Evolutionary conservation across 1,139 yeast genomes (phyloP), one percentile per base, ranked within the genome.

Genomic region (Taphrina populina): DNA sequence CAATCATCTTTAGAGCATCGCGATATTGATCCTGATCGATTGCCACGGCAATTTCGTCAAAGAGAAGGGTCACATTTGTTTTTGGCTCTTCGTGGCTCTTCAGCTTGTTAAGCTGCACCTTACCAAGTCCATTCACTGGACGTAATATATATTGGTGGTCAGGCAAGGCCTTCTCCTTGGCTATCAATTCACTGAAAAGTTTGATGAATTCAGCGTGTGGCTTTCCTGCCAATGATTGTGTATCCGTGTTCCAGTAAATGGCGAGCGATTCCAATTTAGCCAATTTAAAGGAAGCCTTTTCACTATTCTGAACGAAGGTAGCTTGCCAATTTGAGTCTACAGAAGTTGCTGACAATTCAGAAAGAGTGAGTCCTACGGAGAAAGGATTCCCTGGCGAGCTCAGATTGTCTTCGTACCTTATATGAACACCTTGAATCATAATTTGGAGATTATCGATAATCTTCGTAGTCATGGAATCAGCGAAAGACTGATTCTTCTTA

Each of bases 391-490:
- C 69, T 8, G 79, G 76, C 2, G 65, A 65, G 23, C 64, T 59
- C 7, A 62, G 62, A 47, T 75, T 78, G 70, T 94, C 98, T 67
- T 94, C 98, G 66, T 90, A 92, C 58, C 98, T 77, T 15, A 94
- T 70, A 69, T 94, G 98, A 59, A 94, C 92, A 65, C 88, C 88
- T 65, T 83, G 85, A 60, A 94, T 87, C 0, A 95, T 87, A n/a
- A 94, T 79, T 67, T 94, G 99, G 56, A 94, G 72, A 65, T 94
- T 94, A 69, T 94, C 98, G 35, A 92, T 84, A 62, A 92, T 83
- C 59, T 92, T 92, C 1, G 96, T 86, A 3, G 88, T 77, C 61
- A 94, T 74, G 40, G 92, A 83, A 64, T 90, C 96, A 2, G 95
- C 83, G 67, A 92, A 92, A 33, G 88, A 76, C 67, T 87, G 94